Base-by-base conservation (phyloP, 2,329 filamentous ascomycete species). In the Phaeomoniella chlamydospora region DNA sequence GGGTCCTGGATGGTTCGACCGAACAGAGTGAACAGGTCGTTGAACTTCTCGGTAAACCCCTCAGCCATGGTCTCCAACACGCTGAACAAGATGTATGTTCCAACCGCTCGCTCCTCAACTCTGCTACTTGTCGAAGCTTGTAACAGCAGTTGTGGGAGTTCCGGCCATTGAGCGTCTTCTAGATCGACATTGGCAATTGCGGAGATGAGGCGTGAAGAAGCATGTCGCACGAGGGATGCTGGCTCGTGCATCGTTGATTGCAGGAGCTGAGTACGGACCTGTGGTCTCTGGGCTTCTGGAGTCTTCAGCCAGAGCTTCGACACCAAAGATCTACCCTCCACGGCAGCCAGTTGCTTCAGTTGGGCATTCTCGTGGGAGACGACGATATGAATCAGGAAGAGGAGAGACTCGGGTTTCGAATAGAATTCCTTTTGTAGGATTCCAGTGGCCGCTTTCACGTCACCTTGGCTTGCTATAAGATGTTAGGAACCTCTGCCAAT, bases 381-480 rank as follows among this genome's bases (percentile, higher is more conserved):
- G 48, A 92, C 72, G 51, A 94, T 77, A 62, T 94, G 85, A 47
- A 96, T 74, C 43, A 96, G 79, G 50, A 83, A 76, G 38, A 88
- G 71, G 39, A 96, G 75, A 12, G 85, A 84, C 51, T 86, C 74
- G 29, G 88, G 80, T 48, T 85, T 74, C 51, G 76, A 78, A 67
- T 93, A 96, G 69, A 84, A 96, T 62, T 82, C 83, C 61, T 92
- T 90, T 62, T 93, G 87, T 41, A 96, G 75, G 51, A 86, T 77
- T 40, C 81, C 76, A 13, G 88, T 98, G 43, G 87, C 85, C 46
- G 81, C 76, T 72, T 94, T 92, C 59, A 93, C 78, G 61, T 78
- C 77, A 49, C 83, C 77, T 46, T 86, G 94, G 62, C 93, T 80
- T 55, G 90, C 22, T 26, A n/a, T 86, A 93, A 53, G 26, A 49